phyloP scores from a whole-genome alignment of 768 basidiomycete species.

The Leccinum obscurum region DNA sequence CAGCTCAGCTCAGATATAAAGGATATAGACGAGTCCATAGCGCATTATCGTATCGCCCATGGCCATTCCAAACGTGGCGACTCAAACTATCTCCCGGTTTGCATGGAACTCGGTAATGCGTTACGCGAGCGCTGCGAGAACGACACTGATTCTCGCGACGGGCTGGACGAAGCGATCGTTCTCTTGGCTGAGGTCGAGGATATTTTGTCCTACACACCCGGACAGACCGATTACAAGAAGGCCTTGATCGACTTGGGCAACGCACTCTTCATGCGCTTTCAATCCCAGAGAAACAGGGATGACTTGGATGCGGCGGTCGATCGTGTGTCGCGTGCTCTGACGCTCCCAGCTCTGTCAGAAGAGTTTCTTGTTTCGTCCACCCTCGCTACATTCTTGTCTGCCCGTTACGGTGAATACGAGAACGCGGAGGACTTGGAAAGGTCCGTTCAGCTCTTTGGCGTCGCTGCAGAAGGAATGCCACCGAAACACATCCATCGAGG shows the following conservation, averaged over 20 bases:
- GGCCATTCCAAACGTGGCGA: conserved; percentile 10
- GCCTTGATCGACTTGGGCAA: conserved; percentile 11
- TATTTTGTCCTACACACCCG: conserved; percentile 4
- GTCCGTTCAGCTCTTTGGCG: conserved; percentile 15
- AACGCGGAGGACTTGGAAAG: conserved; percentile 16
- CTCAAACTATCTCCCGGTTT: conserved; percentile 6
- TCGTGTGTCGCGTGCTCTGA: conserved; percentile 6
- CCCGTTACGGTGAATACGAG: conserved; percentile 5
- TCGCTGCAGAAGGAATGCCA: conserved; percentile 12
- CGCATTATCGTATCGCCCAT: conserved; percentile 13
- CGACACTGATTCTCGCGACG: conserved; percentile 3
- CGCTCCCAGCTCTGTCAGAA: conserved; percentile 10
- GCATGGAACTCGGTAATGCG: conserved; percentile 19
- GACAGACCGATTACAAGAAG: conserved; percentile 4
- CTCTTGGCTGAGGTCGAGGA: conserved; percentile 22
- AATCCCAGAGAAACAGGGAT: neutral
- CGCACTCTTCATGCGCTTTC: conserved; percentile 21
- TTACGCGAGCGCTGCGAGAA: conserved; percentile 15
- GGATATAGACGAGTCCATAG: conserved; percentile 30
- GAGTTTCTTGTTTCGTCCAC: neutral
- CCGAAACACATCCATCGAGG: conserved; percentile 10
- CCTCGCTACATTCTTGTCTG: conserved; percentile 17
- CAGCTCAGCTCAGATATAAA: neutral
- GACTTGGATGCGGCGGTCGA: conserved; percentile 24
- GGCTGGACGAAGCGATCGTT: conserved; percentile 27